Evolutionary conservation across 2,329 filamentous ascomycete species (phyloP).

Genomic region (Stachybotrys echinatus): DNA sequence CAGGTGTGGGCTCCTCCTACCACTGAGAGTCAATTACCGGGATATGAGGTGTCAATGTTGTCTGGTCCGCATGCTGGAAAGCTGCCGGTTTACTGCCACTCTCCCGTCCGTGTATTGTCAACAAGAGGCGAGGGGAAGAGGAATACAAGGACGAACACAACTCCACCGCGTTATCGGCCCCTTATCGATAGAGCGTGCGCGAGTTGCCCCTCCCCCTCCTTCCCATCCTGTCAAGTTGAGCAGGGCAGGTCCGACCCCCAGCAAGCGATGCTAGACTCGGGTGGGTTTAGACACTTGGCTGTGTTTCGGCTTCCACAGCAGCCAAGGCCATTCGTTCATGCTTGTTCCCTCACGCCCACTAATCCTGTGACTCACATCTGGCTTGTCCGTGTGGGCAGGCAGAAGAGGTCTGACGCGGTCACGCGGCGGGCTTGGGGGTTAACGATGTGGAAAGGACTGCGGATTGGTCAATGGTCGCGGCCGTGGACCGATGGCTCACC

Average conservation of each 20-base stretch:
- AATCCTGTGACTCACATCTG: constrained; percentile 18
- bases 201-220: not conserved
- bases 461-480: constrained; percentile 1
- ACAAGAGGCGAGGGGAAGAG: not conserved
- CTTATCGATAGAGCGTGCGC: not conserved
- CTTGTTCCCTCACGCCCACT: constrained; percentile 1
- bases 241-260: not conserved
- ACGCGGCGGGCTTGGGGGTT: not conserved
- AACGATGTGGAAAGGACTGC: not conserved
- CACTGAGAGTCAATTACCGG: too few relatives aligned
- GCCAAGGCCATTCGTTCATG: not conserved
- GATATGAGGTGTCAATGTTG: too few relatives aligned
- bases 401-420: constrained; percentile 2
- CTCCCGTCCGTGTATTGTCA: too few relatives aligned
- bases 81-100: not conserved
- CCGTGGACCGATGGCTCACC: not conserved
- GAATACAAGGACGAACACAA: too few relatives aligned
- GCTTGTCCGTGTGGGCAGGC: constrained; percentile 1
- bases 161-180: not conserved
- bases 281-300: not conserved
- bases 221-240: not conserved
- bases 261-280: not conserved
- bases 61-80: too few relatives aligned
- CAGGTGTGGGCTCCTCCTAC: too few relatives aligned
- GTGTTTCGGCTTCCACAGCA: not conserved